phyloP scores from a whole-genome alignment of 1,139 yeast genomes.

The Zygotorulaspora mrakii region DNA sequence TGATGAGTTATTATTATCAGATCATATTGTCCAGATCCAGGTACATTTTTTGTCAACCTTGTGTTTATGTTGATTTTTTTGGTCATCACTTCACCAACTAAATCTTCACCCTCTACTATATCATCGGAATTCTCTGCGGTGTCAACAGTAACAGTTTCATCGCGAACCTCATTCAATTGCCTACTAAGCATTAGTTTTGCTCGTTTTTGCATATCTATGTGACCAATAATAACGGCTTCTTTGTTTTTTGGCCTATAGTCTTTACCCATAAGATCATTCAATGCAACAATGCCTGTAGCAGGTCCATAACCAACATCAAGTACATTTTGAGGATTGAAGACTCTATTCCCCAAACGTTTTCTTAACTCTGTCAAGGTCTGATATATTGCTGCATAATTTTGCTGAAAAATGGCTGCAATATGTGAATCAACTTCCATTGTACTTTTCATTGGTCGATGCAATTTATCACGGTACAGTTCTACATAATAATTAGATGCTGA shows the following conservation, averaged over 20 bases:
- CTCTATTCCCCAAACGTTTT: constrained; percentile 45
- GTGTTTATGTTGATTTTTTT: constrained; percentile 52
- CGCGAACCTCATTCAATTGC: constrained; percentile 53
- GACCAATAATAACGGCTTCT: constrained; percentile 72
- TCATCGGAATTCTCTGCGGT: constrained; percentile 23
- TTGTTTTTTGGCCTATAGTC: constrained; percentile 58
- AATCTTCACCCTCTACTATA: constrained; percentile 33
- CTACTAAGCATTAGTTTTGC: constrained; percentile 74
- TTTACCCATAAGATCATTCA: constrained; percentile 74
- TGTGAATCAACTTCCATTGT: constrained; percentile 73
- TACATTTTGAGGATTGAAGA: constrained; percentile 61
- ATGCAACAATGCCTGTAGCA: constrained; percentile 84
- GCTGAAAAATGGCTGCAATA: constrained; percentile 78
- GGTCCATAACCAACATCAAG: constrained; percentile 90
- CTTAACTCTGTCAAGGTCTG: constrained; percentile 68
- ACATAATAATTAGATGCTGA: constrained; percentile 53
- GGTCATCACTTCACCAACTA: constrained; percentile 59
- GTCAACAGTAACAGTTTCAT: constrained; percentile 24
- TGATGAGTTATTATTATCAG: constrained; percentile 84
- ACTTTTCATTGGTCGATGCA: constrained; percentile 52
- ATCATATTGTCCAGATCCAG: constrained; percentile 55
- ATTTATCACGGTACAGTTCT: constrained; percentile 46
- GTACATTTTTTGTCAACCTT: constrained; percentile 48
- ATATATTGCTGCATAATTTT: constrained; percentile 69
- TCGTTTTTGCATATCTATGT: constrained; percentile 69